Evolutionary conservation across 805 yeast species (phyloP).

Genomic region (Naumovozyma baii): DNA sequence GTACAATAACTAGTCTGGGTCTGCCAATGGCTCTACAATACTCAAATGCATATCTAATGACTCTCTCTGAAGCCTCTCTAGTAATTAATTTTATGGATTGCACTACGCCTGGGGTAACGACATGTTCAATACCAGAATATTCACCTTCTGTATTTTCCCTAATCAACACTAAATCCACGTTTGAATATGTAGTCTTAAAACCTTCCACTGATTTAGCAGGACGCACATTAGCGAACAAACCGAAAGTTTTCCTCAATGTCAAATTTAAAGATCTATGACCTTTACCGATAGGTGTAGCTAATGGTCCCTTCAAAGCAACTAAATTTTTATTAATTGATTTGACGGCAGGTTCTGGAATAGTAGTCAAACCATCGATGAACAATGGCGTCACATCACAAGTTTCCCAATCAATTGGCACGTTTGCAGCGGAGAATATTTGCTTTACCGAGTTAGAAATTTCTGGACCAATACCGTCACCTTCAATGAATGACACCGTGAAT

Average conservation of each 20-base stretch:
- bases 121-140: slow-evolving; percentile 98
- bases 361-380: slow-evolving; percentile 83
- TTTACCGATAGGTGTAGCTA: slow-evolving; percentile 97
- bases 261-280: slow-evolving; percentile 97
- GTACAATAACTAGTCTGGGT: slow-evolving; percentile 87
- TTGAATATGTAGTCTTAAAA: slow-evolving; percentile 68
- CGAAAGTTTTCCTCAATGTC: slow-evolving; percentile 94
- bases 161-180: slow-evolving; percentile 89
- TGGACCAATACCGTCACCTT: slow-evolving; percentile 97
- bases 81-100: slow-evolving; percentile 97
- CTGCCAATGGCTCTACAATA: slow-evolving; percentile 83
- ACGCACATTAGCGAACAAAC: slow-evolving; percentile 92
- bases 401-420: slow-evolving; percentile 96
- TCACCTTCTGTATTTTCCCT: slow-evolving; percentile 99
- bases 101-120: slow-evolving; percentile 95
- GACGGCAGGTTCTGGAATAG: slow-evolving; percentile 86
- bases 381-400: slow-evolving; percentile 92
- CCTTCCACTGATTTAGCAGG: slow-evolving; percentile 93
- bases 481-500: slow-evolving; percentile 89
- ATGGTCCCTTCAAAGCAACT: slow-evolving; percentile 95
- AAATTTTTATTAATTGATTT: slow-evolving; percentile 85
- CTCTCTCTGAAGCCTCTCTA: slow-evolving; percentile 91
- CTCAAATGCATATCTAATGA: slow-evolving; percentile 93
- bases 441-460: slow-evolving; percentile 94
- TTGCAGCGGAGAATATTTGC: slow-evolving; percentile 85